A percentile compares a stretch with the other conserved stretches of the same genome.
Evolutionary conservation across 345 rosid species (phyloP).

Genomic region (Gossypium rotundifolium): DNA sequence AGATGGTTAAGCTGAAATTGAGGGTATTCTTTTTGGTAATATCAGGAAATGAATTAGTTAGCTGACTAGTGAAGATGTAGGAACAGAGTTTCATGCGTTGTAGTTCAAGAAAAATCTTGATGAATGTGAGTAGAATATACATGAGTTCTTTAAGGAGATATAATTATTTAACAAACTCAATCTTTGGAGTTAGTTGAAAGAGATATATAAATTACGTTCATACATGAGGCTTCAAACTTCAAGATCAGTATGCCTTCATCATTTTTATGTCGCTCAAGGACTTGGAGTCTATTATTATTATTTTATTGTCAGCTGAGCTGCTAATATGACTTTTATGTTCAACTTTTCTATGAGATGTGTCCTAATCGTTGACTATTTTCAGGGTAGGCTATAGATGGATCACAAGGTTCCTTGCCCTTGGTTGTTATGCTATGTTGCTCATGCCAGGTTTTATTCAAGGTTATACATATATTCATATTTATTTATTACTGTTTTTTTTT

Average conservation of each 20-base stretch:
- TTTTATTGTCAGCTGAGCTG: slow-evolving; percentile 1
- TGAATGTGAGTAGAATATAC: background rate
- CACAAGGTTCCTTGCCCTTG: slow-evolving; percentile 82
- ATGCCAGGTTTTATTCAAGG: slow-evolving; percentile 98
- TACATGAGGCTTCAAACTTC: background rate
- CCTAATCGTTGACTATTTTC: slow-evolving; percentile 47
- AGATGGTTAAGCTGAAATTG: background rate
- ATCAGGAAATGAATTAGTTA: background rate
- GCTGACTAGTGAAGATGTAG: background rate
- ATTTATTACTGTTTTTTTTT: background rate
- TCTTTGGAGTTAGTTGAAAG: background rate
- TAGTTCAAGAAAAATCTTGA: background rate
- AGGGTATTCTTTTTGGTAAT: background rate
- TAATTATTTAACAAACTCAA: background rate
- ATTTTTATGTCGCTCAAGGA: background rate
- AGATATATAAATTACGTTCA: background rate
- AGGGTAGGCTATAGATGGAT: slow-evolving; percentile 99
- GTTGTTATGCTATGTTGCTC: slow-evolving; percentile 71
- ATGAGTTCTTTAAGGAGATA: background rate
- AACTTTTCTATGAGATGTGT: slow-evolving; percentile 14
- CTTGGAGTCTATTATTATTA: background rate
- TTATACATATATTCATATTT: slow-evolving; percentile 14
- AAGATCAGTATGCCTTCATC: background rate
- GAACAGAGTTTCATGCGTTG: background rate
- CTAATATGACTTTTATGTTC: background rate